A percentile compares a stretch with the other conserved stretches of the same genome.
Evolutionary conservation across 1,284 basidiomycete species (phyloP).

Genomic region (Cryptococcus sp.): DNA sequence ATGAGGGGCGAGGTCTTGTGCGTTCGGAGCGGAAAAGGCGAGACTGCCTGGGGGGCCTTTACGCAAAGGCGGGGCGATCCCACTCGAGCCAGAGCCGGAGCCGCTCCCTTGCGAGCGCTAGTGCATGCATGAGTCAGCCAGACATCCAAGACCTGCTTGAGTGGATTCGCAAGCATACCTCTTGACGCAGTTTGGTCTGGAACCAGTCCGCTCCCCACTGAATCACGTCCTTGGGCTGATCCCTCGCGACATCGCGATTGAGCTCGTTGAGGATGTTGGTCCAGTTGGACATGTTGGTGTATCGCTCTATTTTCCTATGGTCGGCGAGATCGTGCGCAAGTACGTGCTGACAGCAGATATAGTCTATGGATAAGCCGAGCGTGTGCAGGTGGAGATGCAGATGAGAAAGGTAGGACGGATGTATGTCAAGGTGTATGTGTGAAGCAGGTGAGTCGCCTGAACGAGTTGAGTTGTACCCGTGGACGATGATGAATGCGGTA

Average conservation of each 20-base stretch:
- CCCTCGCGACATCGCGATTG: slow-evolving; percentile 79
- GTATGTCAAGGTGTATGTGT: too few relatives aligned
- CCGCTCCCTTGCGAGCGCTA: neutral
- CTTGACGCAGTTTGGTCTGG: slow-evolving; percentile 58
- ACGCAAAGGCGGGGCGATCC: slow-evolving; percentile 3
- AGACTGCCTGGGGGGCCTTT: slow-evolving; percentile 74
- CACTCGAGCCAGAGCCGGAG: neutral
- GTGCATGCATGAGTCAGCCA: neutral
- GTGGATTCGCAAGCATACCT: slow-evolving; percentile 41
- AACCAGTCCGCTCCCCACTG: slow-evolving; percentile 98
- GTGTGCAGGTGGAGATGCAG: too few relatives aligned
- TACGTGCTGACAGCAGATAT: too few relatives aligned
- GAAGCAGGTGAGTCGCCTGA: too few relatives aligned
- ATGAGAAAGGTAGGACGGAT: too few relatives aligned
- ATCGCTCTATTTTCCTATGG: neutral
- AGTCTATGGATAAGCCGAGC: too few relatives aligned
- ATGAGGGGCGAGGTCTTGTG: slow-evolving; percentile 57
- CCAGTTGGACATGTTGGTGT: slow-evolving; percentile 22
- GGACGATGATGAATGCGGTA: too few relatives aligned
- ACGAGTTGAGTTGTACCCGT: too few relatives aligned
- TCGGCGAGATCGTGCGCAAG: too few relatives aligned
- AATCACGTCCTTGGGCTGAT: slow-evolving; percentile 82
- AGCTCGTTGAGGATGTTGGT: slow-evolving; percentile 71
- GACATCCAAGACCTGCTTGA: slow-evolving; percentile 25
- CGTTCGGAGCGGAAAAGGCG: slow-evolving; percentile 66